phyloP scores from a whole-genome alignment of 805 yeast species.

The Saccharomycopsis babjevae region DNA sequence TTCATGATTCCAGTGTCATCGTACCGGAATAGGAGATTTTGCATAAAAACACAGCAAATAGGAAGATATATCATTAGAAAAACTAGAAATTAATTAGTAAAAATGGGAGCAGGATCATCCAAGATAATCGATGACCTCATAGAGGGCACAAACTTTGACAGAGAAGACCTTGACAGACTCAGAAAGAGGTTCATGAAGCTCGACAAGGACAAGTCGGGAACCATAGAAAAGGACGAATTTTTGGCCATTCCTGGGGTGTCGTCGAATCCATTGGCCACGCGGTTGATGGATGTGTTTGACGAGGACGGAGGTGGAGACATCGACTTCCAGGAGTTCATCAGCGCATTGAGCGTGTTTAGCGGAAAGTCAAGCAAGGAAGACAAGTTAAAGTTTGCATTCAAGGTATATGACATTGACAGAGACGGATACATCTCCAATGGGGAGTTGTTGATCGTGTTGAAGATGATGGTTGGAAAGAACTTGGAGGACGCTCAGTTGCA shows the following conservation, averaged over 20 bases:
- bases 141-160: slow-evolving; percentile 78
- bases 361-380: slow-evolving; percentile 73
- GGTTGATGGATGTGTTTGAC: slow-evolving; percentile 92
- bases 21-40: no score
- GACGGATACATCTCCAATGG: slow-evolving; percentile 96
- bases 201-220: slow-evolving; percentile 87
- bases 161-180: slow-evolving; percentile 84
- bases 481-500: slow-evolving; percentile 80
- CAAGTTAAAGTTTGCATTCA: slow-evolving; percentile 81
- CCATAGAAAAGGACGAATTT: slow-evolving; percentile 85
- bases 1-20: no score
- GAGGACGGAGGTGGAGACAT: slow-evolving; percentile 86
- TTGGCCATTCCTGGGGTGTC: slow-evolving; percentile 87
- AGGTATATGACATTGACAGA: slow-evolving; percentile 88
- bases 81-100: not conserved
- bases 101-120: slow-evolving; percentile 55
- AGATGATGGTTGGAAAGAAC: slow-evolving; percentile 95
- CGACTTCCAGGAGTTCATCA: slow-evolving; percentile 90
- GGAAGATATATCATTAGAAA: no score
- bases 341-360: slow-evolving; percentile 79
- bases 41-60: no score
- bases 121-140: slow-evolving; percentile 56
- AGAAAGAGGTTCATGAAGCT: slow-evolving; percentile 90
- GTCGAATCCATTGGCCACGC: slow-evolving; percentile 76
- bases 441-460: slow-evolving; percentile 80